A percentile compares a stretch with the other conserved stretches of the same genome.
phyloP scores from a whole-genome alignment of 192 early-diverging fungal genomes.

The Dimargaris cristalligena region DNA sequence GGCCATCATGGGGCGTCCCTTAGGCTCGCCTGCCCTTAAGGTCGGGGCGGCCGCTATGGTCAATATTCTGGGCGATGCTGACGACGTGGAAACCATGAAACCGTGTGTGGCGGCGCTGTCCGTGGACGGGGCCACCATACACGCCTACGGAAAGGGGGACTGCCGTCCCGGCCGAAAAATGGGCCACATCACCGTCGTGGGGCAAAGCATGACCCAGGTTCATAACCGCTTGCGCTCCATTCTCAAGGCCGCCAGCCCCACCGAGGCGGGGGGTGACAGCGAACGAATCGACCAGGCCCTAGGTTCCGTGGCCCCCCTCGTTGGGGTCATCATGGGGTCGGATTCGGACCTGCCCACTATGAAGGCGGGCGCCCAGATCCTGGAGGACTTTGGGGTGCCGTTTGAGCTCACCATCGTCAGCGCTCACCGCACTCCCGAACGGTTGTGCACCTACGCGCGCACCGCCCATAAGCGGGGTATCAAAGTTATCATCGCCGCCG shows the following conservation, averaged over 20 bases:
- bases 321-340: slow-evolving; percentile 98
- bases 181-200: slow-evolving; percentile 92
- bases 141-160: slow-evolving; percentile 88
- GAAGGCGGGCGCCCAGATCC: slow-evolving; percentile 75
- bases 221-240: slow-evolving; percentile 41
- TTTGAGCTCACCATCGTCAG: slow-evolving; percentile 97
- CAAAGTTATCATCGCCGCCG: slow-evolving; percentile 95
- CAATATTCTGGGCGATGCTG: slow-evolving; percentile 73
- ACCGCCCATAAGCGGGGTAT: slow-evolving; percentile 76
- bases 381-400: slow-evolving; percentile 77
- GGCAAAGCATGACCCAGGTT: slow-evolving; percentile 67
- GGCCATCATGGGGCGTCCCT: slow-evolving; percentile 75
- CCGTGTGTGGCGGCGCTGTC: slow-evolving; percentile 39
- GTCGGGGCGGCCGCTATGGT: slow-evolving; percentile 87
- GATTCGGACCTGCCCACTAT: slow-evolving; percentile 95
- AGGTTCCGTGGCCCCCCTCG: slow-evolving; percentile 42
- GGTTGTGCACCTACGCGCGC: slow-evolving; percentile 86
- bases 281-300: slow-evolving; percentile 20
- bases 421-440: slow-evolving; percentile 86
- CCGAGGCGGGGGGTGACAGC: slow-evolving; percentile 15
- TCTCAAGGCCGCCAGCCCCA: slow-evolving; percentile 32
- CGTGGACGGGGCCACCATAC: slow-evolving; percentile 72
- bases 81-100: slow-evolving; percentile 39
- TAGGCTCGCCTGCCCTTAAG: slow-evolving; percentile 74
- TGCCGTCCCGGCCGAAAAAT: slow-evolving; percentile 85